phyloP scores from a whole-genome alignment of 352 stramenopile genomes.

The Pythium biforme region DNA sequence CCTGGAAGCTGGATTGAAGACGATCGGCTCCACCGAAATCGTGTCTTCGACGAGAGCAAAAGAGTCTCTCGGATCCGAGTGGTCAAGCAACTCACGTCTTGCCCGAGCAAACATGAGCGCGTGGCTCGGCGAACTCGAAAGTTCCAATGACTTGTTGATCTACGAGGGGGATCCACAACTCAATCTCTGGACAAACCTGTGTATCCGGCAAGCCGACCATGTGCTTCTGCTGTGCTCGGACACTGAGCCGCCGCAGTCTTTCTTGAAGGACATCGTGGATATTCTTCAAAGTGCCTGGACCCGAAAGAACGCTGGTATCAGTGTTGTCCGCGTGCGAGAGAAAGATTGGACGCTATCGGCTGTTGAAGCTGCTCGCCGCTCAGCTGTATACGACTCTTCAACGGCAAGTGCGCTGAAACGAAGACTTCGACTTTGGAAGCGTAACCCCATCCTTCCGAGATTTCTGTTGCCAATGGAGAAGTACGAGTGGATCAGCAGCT shows the following conservation, averaged over 20 bases:
- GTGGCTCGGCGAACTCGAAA: conserved; percentile 84
- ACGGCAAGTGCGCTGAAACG: conserved; percentile 55
- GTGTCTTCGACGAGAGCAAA: conserved; percentile 75
- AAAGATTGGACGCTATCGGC: conserved; percentile 72
- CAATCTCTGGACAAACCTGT: conserved; percentile 80
- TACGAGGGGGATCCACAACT: conserved; percentile 76
- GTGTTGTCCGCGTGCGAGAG: conserved; percentile 74
- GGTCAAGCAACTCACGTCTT: conserved; percentile 67
- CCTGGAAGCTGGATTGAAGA: conserved; percentile 60
- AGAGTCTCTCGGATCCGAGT: conserved; percentile 61
- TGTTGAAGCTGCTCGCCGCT: conserved; percentile 43
- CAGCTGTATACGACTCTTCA: conserved; percentile 47
- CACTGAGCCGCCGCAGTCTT: conserved; percentile 55
- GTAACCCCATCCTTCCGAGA: conserved; percentile 58
- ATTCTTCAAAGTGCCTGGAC: conserved; percentile 72
- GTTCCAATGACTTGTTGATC: conserved; percentile 72
- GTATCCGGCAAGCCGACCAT: conserved; percentile 81
- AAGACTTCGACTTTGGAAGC: conserved; percentile 52
- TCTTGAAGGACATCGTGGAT: conserved; percentile 67
- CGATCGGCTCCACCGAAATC: conserved; percentile 57
- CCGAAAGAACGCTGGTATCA: conserved; percentile 70
- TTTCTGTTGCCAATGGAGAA: conserved; percentile 82
- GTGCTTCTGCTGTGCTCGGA: conserved; percentile 83
- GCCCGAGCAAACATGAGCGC: conserved; percentile 63
- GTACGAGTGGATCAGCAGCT: conserved; percentile 85